These are phyloP conservation scores for Neophaeococcomyces aloes DNA, from an alignment of 2,329 filamentous ascomycete genomes.

Conservation along the genomic window DNA sequence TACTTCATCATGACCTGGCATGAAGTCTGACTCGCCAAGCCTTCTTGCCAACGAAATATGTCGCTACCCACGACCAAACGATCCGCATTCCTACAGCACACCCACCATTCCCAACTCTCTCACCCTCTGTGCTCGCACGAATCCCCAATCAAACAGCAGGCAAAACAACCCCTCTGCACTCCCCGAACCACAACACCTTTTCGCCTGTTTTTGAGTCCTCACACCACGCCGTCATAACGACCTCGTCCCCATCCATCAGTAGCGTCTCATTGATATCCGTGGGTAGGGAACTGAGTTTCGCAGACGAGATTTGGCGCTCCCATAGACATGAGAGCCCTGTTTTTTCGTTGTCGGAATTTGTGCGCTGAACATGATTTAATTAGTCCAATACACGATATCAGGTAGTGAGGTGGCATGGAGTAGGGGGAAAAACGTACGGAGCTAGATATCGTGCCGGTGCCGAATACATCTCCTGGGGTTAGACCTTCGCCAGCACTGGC, in stretches of 20 bases:
- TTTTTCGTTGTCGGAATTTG: constrained; percentile 13
- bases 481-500: constrained; percentile 21
- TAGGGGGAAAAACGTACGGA: background rate
- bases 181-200: constrained; percentile 12
- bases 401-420: too few relatives aligned
- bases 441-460: constrained; percentile 23
- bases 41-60: too few relatives aligned
- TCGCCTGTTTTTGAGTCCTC: constrained; percentile 6
- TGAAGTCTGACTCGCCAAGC: too few relatives aligned
- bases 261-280: constrained; percentile 8
- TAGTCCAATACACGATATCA: too few relatives aligned
- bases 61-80: too few relatives aligned
- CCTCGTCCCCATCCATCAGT: constrained; percentile 12
- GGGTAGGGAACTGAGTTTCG: constrained; percentile 3
- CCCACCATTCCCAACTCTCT: too few relatives aligned
- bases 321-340: constrained; percentile 13
- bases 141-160: constrained; percentile 4
- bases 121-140: too few relatives aligned
- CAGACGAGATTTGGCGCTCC: constrained; percentile 8
- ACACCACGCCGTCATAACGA: constrained; percentile 15
- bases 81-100: too few relatives aligned
- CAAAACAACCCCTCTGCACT: constrained; percentile 13
- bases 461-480: constrained; percentile 21
- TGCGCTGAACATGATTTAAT: background rate
- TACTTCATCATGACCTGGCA: too few relatives aligned